Conservation (phyloP, 225 moss, liverwort and hornwort genomes). For the Neckera pumila region DNA sequence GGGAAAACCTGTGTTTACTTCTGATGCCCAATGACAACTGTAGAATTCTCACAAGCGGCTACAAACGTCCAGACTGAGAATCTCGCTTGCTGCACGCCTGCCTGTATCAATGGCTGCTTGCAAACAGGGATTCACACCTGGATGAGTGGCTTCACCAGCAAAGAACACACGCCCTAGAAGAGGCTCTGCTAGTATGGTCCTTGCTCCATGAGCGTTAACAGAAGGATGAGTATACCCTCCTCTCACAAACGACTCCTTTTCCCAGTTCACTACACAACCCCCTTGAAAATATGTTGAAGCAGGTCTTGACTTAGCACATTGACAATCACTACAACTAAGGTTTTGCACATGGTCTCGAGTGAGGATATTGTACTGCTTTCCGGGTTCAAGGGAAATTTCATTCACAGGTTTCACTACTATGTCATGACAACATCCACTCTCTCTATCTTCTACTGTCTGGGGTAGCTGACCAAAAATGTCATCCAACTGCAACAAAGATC, state of each 20-base stretch:
- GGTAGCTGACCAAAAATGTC: constrained; percentile 46
- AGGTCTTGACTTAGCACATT: constrained; percentile 12
- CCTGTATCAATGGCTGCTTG: constrained; percentile 90
- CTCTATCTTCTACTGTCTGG: not conserved
- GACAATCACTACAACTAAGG: not conserved
- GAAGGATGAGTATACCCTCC: constrained; percentile 82
- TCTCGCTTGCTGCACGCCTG: constrained; percentile 56
- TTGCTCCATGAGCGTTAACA: constrained; percentile 59
- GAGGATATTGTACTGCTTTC: constrained; percentile 19
- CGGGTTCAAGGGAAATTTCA: not conserved
- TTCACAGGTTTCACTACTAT: not conserved
- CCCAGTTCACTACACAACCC: constrained; percentile 71
- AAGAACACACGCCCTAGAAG: constrained; percentile 56
- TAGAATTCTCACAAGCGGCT: constrained; percentile 16
- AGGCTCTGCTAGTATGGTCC: constrained; percentile 50
- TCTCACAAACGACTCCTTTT: constrained; percentile 44
- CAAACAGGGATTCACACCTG: constrained; percentile 83
- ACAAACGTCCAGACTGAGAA: constrained; percentile 15
- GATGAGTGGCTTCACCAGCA: constrained; percentile 92
- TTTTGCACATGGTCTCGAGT: constrained; percentile 17
- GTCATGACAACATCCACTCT: not conserved
- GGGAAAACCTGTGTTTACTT: not conserved
- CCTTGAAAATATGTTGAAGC: constrained; percentile 67
- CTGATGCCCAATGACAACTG: not conserved
- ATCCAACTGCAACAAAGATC: constrained; percentile 69